phyloP scores from a whole-genome alignment of 163 green algal genomes.

The Prototheca cutis region DNA sequence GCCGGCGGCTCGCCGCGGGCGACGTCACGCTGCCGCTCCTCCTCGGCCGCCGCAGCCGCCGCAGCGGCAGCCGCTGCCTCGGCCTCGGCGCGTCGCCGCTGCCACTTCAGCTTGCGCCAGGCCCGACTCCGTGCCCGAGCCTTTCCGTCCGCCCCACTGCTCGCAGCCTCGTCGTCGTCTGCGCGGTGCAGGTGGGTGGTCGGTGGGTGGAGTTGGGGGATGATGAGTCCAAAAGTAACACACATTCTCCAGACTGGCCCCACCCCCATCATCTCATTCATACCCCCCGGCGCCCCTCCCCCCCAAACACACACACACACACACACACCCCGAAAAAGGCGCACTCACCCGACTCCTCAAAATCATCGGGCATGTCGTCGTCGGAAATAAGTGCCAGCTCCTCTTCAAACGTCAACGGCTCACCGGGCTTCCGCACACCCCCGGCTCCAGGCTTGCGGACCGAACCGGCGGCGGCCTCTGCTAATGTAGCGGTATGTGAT shows the following conservation, averaged over 20 bases:
- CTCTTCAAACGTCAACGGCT: neutral
- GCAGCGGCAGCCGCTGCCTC: constrained; percentile 14
- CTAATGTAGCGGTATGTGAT: too few relatives aligned
- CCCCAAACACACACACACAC: too few relatives aligned
- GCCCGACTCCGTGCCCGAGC: neutral
- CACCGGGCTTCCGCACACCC: neutral
- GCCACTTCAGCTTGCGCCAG: constrained; percentile 13
- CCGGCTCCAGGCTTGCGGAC: neutral
- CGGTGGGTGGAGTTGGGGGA: constrained; percentile 1
- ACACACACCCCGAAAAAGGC: neutral
- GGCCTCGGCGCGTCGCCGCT: constrained; percentile 11
- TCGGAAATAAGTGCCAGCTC: constrained; percentile 15
- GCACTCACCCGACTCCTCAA: constrained; percentile 4
- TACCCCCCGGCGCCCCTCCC: neutral
- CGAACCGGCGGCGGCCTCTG: neutral
- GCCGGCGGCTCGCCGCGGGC: constrained; percentile 33
- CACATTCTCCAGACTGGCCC: too few relatives aligned
- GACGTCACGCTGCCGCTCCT: constrained; percentile 23
- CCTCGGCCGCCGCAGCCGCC: constrained; percentile 4
- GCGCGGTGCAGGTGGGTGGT: neutral
- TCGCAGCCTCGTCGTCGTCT: constrained; percentile 4
- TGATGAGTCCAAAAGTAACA: too few relatives aligned
- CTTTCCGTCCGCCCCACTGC: neutral
- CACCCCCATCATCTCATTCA: too few relatives aligned
- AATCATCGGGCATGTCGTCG: constrained; percentile 25